Base-by-base conservation (phyloP, 805 yeast species). In the Yarrowia bubula region DNA sequence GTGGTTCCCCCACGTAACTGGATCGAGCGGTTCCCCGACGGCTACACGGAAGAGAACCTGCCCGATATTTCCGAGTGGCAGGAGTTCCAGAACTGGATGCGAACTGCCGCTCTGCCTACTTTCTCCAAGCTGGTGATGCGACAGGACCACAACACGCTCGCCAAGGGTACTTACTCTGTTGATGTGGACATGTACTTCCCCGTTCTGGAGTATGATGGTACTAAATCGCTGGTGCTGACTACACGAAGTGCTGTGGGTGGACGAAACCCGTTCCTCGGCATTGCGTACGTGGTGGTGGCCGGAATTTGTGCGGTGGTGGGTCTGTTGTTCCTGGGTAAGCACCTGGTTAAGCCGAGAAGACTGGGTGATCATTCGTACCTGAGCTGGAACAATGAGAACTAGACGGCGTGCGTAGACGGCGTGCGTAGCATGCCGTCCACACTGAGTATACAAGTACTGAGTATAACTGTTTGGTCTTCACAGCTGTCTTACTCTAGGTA, bases 1-100 rank as follows among this genome's bases (percentile, higher is more conserved):
- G 87, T 93, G 48, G 95, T 87, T 2, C 99, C 99, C 11, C 99
- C 99, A 6, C 96, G 95, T 62, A 90, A 89, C 77, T 93, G 99
- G 99, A 79, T 77, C 44, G 81, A 83, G 68, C 78, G 72, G 77
- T 93, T 76, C 75, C 98, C 98, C 1, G 77, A 92, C 67, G 98
- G 98, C 0, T 93, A 95, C 77, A 90, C 88, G n/a, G 86, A 83
- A 38, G 84, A 84, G 6, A 91, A 90, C 74, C 70, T 93, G 67
- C 96, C 96, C 2, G 87, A 89, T 72, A 74, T 93, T 55, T 81
- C 89, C 1, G 73, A 77, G 41, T 86, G 95, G 91, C 93, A 90
- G 73, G 86, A 86, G 69, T 83, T 93, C 70, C 97, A 92, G 79
- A 93, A 92, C 75, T 93, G 99, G 99, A 93, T 93, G 98, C 85